Evolutionary conservation across 805 yeast genomes (phyloP).

Genomic region (Sungouiella blattae): DNA sequence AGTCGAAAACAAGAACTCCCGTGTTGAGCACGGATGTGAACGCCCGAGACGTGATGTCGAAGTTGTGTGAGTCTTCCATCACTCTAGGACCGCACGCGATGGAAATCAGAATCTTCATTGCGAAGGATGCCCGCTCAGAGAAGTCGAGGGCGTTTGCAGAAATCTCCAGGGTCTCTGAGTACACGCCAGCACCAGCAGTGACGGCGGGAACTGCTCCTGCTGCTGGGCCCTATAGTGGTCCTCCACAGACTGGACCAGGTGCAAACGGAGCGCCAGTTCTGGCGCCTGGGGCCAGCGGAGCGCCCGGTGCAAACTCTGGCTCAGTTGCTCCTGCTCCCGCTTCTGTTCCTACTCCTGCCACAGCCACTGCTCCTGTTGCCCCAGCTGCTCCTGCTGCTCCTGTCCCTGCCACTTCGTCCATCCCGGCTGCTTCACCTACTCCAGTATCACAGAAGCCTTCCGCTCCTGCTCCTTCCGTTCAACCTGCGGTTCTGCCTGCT

Average conservation of each 20-base stretch:
- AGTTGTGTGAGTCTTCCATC: conserved; percentile 72
- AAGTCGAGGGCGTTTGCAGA: conserved; percentile 33
- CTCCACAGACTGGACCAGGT: no score
- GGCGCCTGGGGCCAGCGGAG: background rate
- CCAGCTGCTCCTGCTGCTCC: background rate
- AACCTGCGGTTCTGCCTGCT: background rate
- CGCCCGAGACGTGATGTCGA: conserved; percentile 84
- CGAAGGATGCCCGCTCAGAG: conserved; percentile 74
- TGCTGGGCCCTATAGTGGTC: no score
- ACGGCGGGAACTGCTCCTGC: background rate
- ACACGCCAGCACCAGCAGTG: background rate
- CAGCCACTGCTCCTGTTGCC: background rate
- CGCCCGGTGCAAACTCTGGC: background rate
- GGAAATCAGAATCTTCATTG: conserved; percentile 73
- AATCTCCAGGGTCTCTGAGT: conserved; percentile 8
- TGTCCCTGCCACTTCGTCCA: background rate
- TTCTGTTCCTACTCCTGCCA: background rate
- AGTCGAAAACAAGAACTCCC: conserved; percentile 24
- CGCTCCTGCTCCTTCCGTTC: background rate
- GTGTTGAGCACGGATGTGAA: conserved; percentile 41
- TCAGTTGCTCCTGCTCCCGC: background rate
- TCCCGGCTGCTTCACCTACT: background rate
- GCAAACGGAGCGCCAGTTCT: background rate
- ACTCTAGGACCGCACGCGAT: conserved; percentile 81
- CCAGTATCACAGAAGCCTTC: no score